Evolutionary conservation across 345 rosid species (phyloP), one percentile per base, ranked within the genome.

Genomic region (Angophora floribunda): DNA sequence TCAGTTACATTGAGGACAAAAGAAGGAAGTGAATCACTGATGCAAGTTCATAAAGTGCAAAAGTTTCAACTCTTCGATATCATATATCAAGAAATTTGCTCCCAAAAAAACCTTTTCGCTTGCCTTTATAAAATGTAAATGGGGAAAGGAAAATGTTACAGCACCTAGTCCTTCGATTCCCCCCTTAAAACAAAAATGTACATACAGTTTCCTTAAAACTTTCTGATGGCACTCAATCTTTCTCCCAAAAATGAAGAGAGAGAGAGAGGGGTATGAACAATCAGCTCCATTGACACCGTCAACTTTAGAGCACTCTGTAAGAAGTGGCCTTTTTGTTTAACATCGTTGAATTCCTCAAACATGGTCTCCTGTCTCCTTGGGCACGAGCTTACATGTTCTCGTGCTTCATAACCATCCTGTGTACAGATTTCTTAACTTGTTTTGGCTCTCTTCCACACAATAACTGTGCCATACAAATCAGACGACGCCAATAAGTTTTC

Each of bases 381-480:
- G 87, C 78, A 41, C 13, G 80, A 86, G 36, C 10, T 86, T 41
- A 85, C n/a, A 52, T 85, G 61, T 26, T 19, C 49, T 41, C 6
- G 82, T 75, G 82, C 82, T 21, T 41, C 82, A 75, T 36, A 36
- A 22, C 49, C 21, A 44, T 36, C 84, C 51, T 65, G 16, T 13
- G 85, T 4, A 67, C 21, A 52, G 47, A 14, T 28, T 14, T 22
- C 80, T 89, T 91, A 92, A 44, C 93, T 91, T 87, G 93, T 75
- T 92, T 97, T 96, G 57, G 97, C 97, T 93, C 99, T 95, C 93
- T 96, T 96, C 99, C 99, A 98, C n/a, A 98, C 97, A 86, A 98
- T 98, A 75, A 98, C 99, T 55, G 96, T 89, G 32, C 99, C 99
- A 3, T 95, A 95, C 86, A 95, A 95, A 90, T 98, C 99, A n/a